A percentile compares a stretch with the other conserved stretches of the same genome.
Evolutionary conservation across 257 asterid species (phyloP).

Genomic region (Solanum corneliomulleri): DNA sequence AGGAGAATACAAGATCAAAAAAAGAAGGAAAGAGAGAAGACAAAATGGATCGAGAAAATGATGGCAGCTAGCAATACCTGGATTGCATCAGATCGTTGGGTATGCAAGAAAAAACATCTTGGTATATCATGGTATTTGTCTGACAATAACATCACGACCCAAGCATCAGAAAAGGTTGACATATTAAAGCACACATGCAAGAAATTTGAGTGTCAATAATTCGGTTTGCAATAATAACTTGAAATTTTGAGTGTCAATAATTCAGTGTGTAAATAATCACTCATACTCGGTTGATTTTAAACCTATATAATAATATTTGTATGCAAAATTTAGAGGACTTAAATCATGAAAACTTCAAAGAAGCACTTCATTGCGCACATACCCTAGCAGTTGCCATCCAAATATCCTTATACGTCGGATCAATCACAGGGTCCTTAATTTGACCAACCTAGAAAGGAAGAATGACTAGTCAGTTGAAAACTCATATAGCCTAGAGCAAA

Average conservation of each 20-base stretch:
- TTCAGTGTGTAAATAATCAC: neutral
- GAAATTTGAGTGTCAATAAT: neutral
- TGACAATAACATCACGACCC: slow-evolving; percentile 20
- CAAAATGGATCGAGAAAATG: neutral
- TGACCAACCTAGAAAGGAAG: slow-evolving; percentile 35
- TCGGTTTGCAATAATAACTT: neutral
- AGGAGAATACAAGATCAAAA: neutral
- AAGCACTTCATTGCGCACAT: slow-evolving; percentile 1
- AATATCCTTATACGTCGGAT: slow-evolving; percentile 76
- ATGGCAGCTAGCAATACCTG: slow-evolving; percentile 35
- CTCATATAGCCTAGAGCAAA: neutral
- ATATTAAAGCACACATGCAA: neutral
- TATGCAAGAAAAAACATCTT: slow-evolving; percentile 85
- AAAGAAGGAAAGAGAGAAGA: neutral
- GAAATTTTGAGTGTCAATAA: neutral
- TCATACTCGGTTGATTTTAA: neutral
- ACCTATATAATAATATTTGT: neutral
- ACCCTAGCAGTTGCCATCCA: slow-evolving; percentile 99
- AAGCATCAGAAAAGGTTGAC: neutral
- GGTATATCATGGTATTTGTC: slow-evolving; percentile 82
- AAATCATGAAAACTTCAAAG: neutral
- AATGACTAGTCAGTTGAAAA: neutral
- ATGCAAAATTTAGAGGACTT: neutral
- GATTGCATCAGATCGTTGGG: slow-evolving; percentile 88
- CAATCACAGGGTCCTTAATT: slow-evolving; percentile 72